Percentiles rank a stretch among this genome's conserved stretches.
phyloP scores from a whole-genome alignment of 306 rosid genomes.

The Dicorynia guianensis region DNA sequence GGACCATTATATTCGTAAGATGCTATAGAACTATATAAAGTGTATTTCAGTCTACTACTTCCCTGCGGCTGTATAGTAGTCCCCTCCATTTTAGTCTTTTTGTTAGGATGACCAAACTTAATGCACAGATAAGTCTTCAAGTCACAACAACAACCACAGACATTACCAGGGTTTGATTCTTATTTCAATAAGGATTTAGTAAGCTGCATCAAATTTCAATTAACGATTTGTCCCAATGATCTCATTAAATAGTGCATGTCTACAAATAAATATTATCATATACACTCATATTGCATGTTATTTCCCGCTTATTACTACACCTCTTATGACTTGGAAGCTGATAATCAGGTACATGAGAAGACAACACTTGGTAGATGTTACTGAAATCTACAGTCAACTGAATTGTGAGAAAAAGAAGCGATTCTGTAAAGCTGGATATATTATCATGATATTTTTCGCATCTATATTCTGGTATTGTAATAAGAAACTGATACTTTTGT shows the following conservation, averaged over 20 bases:
- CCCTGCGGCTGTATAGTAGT: no score
- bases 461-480: constrained; percentile 69
- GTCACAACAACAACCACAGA: background rate
- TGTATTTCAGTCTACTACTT: no score
- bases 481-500: constrained; percentile 13
- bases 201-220: background rate
- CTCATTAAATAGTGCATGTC: background rate
- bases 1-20: no score
- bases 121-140: no score
- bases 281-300: background rate
- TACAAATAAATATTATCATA: background rate
- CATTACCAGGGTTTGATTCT: background rate
- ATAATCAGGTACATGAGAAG: constrained; percentile 65
- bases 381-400: constrained; percentile 85
- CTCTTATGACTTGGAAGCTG: constrained; percentile 37
- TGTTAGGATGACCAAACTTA: no score
- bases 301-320: constrained; percentile 20
- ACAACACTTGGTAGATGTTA: constrained; percentile 75
- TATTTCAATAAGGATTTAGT: background rate
- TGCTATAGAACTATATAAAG: no score
- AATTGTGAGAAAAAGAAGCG: constrained; percentile 77
- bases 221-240: background rate
- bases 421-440: constrained; percentile 60
- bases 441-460: constrained; percentile 51
- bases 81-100: no score